Evolutionary conservation across 805 yeast genomes (phyloP), one percentile per base, ranked within the genome.

Genomic region (Wickerhamiella cacticola): DNA sequence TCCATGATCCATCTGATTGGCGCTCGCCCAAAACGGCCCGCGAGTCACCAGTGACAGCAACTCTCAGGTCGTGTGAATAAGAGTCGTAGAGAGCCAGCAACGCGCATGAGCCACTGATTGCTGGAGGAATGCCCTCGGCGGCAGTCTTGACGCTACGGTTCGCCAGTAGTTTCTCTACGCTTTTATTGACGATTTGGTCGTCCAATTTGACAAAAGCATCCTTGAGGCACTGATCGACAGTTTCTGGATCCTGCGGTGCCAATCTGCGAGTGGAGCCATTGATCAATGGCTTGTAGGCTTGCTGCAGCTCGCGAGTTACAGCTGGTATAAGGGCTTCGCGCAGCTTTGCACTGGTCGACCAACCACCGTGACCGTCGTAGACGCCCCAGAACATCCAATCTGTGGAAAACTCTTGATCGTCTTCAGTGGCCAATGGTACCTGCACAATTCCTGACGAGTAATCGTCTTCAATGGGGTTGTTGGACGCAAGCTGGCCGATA

Each of bases 381-480:
- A 92, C 77, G 4, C 97, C 95, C 76, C 94, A 92, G 60, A 92
- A 86, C 74, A 83, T 82, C 82, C 96, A 81, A 63, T 89, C 96
- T 8, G 73, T 60, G 21, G 65, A 65, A n/a, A 68, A 64, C 19
- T 58, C 55, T 56, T 67, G 57, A 63, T 72, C 70, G 54, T 73
- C 61, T n/a, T 53, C 52, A 28, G 56, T 51, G 15, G 59, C 55
- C 23, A 76, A 70, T 51, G 75, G 77, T 50, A 79, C 84, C 56
- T 76, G 78, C n/a, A 82, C 66, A 22, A 65, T 77, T 52, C 80
- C 81, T 59, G 88, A 97, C 1, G 89, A 75, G 51, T 92, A 76
- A 59, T 85, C 95, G 62, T 92, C 98, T 62, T 92, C 98, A 53
- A 88, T 85, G 9, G 97, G 97, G 47, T 82, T 78, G 63, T 92